These are phyloP conservation scores for Ceratocystis huliohia DNA, from an alignment of 2,329 filamentous ascomycete genomes.

Conservation along the genomic window DNA sequence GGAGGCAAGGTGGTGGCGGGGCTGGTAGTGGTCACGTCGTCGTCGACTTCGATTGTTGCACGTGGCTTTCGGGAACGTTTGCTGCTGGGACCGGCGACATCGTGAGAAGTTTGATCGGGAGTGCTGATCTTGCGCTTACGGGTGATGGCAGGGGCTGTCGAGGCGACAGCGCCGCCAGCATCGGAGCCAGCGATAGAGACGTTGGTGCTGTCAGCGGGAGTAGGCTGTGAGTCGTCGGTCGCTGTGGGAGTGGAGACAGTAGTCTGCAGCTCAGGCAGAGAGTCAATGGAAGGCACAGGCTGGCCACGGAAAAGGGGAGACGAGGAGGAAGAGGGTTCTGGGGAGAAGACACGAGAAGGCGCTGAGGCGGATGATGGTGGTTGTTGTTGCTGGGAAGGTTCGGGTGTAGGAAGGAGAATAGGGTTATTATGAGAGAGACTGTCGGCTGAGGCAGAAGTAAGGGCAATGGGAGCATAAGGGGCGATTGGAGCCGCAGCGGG, in stretches of 20 bases:
- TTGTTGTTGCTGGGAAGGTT: not conserved
- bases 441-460: not conserved
- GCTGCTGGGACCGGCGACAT: not conserved
- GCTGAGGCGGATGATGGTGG: too few relatives aligned
- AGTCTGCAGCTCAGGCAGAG: conserved; percentile 17
- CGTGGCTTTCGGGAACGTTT: conserved; percentile 25
- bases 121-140: conserved; percentile 9
- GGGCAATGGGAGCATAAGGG: not conserved
- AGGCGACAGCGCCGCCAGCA: not conserved
- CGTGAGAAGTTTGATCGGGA: not conserved
- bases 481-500: not conserved
- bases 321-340: not conserved
- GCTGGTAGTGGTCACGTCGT: conserved; percentile 17
- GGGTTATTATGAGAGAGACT: not conserved
- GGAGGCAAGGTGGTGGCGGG: conserved; percentile 20
- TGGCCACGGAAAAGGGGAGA: not conserved
- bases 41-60: conserved; percentile 22
- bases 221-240: conserved; percentile 18
- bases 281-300: conserved; percentile 12
- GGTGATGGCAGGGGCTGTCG: not conserved
- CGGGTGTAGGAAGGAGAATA: not conserved
- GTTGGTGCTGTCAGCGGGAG: conserved; percentile 15
- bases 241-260: conserved; percentile 15
- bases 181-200: conserved; percentile 16
- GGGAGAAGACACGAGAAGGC: not conserved